Percentiles rank a stretch among this genome's conserved stretches.
Evolutionary conservation across 2,329 filamentous ascomycete species (phyloP).

Genomic region (Arachnomyces sp.): DNA sequence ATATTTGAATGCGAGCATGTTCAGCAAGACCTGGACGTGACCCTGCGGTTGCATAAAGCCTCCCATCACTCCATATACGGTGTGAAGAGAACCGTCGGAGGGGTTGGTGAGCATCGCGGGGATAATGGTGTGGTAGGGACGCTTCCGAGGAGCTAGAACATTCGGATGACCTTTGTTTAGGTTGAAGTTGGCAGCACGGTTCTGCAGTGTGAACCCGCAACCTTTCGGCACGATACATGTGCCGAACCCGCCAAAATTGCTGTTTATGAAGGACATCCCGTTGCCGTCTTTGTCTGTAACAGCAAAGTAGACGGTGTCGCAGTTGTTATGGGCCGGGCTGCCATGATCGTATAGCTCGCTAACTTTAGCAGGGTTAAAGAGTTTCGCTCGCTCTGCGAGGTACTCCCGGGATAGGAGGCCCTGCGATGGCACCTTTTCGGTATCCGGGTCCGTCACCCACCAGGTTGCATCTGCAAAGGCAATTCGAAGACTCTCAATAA

Average conservation of each 20-base stretch:
- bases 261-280: slow-evolving; percentile 94
- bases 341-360: slow-evolving; percentile 57
- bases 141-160: slow-evolving; percentile 67
- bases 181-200: slow-evolving; percentile 81
- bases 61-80: slow-evolving; percentile 93
- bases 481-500: slow-evolving; percentile 82
- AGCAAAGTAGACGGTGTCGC: slow-evolving; percentile 92
- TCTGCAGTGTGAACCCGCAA: slow-evolving; percentile 90
- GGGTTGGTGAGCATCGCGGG: slow-evolving; percentile 79
- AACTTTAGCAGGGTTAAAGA: slow-evolving; percentile 52
- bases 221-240: slow-evolving; percentile 75
- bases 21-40: slow-evolving; percentile 85
- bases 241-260: slow-evolving; percentile 81
- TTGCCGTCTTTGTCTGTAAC: slow-evolving; percentile 77
- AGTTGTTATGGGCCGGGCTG: slow-evolving; percentile 74
- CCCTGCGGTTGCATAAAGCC: slow-evolving; percentile 98
- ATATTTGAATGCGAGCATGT: slow-evolving; percentile 74
- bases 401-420: slow-evolving; percentile 67
- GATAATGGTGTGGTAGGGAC: slow-evolving; percentile 97
- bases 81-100: slow-evolving; percentile 66
- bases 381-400: slow-evolving; percentile 60
- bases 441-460: slow-evolving; percentile 81
- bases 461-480: slow-evolving; percentile 84
- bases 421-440: slow-evolving; percentile 60
- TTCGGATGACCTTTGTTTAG: slow-evolving; percentile 68